A percentile compares a stretch with the other conserved stretches of the same genome.
Conservation (phyloP, 2,329 filamentous ascomycete species). For the Iodosphaeria phyllophila region DNA sequence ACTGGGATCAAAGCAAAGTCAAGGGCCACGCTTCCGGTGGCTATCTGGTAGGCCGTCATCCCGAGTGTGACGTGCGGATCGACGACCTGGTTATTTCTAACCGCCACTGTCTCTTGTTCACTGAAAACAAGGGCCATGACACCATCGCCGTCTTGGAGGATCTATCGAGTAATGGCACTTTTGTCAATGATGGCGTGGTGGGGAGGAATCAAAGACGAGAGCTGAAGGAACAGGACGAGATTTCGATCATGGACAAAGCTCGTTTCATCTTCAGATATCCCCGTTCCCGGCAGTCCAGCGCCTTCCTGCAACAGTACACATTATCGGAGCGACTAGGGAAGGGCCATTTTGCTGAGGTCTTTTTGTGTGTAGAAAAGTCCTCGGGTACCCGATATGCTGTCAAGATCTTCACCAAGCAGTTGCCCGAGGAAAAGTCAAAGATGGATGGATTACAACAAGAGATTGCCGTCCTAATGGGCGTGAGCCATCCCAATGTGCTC, state of each 20-base stretch:
- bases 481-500: slow-evolving; percentile 82
- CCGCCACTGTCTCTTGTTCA: slow-evolving; percentile 55
- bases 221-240: slow-evolving; percentile 76
- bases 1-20: slow-evolving; percentile 42
- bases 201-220: slow-evolving; percentile 85
- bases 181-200: slow-evolving; percentile 78
- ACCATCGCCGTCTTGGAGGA: slow-evolving; percentile 71
- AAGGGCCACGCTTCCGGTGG: slow-evolving; percentile 53
- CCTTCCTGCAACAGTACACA: slow-evolving; percentile 73
- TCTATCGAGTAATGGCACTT: slow-evolving; percentile 89
- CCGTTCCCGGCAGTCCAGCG: slow-evolving; percentile 50
- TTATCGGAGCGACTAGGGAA: slow-evolving; percentile 76
- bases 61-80: slow-evolving; percentile 71
- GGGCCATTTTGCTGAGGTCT: slow-evolving; percentile 89
- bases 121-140: slow-evolving; percentile 36
- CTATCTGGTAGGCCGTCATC: slow-evolving; percentile 81
- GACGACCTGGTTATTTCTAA: slow-evolving; percentile 74
- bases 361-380: slow-evolving; percentile 71
- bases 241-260: slow-evolving; percentile 68
- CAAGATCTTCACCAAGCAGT: slow-evolving; percentile 81
- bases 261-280: slow-evolving; percentile 89
- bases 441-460: slow-evolving; percentile 82
- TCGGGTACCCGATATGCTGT: slow-evolving; percentile 74
- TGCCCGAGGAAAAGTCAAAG: slow-evolving; percentile 70
- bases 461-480: slow-evolving; percentile 91